Base-by-base conservation (phyloP, 805 yeast genomes). In the Teunomyces aglyptinius region DNA sequence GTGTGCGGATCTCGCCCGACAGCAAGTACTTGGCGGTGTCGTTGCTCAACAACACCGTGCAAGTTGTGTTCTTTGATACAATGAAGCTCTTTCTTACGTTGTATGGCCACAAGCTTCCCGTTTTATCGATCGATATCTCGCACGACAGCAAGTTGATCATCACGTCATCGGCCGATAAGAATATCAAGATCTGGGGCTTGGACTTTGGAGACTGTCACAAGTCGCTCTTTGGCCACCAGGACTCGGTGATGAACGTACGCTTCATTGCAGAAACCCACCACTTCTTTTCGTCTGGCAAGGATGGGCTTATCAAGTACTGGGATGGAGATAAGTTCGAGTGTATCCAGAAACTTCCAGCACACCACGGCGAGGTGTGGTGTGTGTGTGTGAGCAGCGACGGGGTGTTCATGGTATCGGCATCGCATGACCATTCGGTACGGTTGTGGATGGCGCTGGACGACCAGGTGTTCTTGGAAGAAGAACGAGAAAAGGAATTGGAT, bases 141-240 rank as follows among this genome's bases (percentile, higher is more conserved):
- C 75, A 66, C 55, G 99, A 94, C 65, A 83, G 92, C 32, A 92
- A 94, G 65, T 64, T 94, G 55, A 78, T 94, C 50, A 82, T 92
- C 45, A 89, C 98, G 0, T 88, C 97, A 3, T 89, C 97, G 1
- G 99, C 99, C 0, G 99, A 94, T 68, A 94, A 94, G 67, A 94
- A 94, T 66, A 88, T 94, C 61, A 90, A 95, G 68, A 86, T 94
- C 48, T 94, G 99, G 99, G 99, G 99, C 43, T 72, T 94, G 48
- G 99, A 94, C 65, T 94, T 94, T 67, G 99, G 99, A 68, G 99
- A 94, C 67, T 94, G 99, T 74, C 99, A 94, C 67, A 86, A 86
- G 63, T 92, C 98, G 1, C 81, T 94, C 22, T 94, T 94, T 65
- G 99, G 96, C 1, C 99, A 94, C 64, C 96, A 90, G 60, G 99